These are phyloP conservation scores for Quercus gilva DNA, from an alignment of 306 rosid genomes.

Conservation along the genomic window DNA sequence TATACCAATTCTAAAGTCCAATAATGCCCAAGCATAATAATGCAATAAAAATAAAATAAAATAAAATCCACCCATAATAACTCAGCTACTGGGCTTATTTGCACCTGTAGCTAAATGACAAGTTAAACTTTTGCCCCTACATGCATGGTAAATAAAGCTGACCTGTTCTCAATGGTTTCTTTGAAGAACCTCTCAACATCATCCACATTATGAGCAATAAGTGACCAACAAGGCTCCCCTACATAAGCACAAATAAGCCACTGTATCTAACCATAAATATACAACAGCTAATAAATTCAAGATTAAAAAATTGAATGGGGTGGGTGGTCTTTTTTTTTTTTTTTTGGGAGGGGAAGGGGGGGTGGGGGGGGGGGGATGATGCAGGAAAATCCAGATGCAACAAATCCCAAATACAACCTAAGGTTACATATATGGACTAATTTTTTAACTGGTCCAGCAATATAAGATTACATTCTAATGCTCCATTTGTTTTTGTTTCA, in stretches of 20 bases:
- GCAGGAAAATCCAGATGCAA: neutral
- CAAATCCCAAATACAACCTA: too few species aligned
- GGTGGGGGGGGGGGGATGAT: neutral
- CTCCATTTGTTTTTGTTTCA: too few species aligned
- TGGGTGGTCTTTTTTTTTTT: neutral
- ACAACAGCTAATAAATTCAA: neutral
- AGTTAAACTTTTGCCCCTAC: neutral
- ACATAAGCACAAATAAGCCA: constrained; percentile 27
- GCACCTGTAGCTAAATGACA: neutral
- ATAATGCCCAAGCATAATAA: too few species aligned
- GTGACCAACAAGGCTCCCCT: constrained; percentile 91
- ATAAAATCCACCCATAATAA: neutral
- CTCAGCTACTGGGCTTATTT: neutral
- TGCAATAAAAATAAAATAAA: neutral
- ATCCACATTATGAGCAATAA: constrained; percentile 66
- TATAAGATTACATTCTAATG: too few species aligned
- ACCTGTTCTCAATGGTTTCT: constrained; percentile 90
- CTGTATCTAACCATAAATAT: constrained; percentile 9
- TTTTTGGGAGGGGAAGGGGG: neutral
- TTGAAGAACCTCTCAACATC: constrained; percentile 83
- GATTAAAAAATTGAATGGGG: neutral
- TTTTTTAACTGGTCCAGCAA: too few species aligned
- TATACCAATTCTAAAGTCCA: too few species aligned
- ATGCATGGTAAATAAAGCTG: constrained; percentile 15
- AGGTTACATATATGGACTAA: too few species aligned